Evolutionary conservation across 805 yeast species (phyloP).

Genomic region (Zygotorulaspora sp.): DNA sequence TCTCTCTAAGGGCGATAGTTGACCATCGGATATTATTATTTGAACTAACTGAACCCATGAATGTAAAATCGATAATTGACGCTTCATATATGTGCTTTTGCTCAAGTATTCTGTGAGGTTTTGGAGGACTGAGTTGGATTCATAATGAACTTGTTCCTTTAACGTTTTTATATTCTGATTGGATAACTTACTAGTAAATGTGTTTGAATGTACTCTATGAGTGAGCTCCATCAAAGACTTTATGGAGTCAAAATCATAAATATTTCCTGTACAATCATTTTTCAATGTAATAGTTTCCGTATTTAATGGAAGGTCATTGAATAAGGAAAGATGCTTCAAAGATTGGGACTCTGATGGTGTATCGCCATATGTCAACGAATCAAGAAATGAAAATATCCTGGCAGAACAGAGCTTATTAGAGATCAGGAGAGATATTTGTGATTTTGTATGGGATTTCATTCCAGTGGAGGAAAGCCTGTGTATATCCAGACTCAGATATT

Average conservation of each 20-base stretch:
- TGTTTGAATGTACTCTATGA: slow-evolving; percentile 11
- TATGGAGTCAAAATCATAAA: slow-evolving; percentile 43
- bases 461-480: slow-evolving; percentile 49
- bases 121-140: slow-evolving; percentile 20
- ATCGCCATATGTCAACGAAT: slow-evolving; percentile 57
- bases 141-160: slow-evolving; percentile 5
- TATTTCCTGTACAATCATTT: slow-evolving; percentile 26
- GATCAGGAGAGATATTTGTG: slow-evolving; percentile 51
- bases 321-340: slow-evolving; percentile 23
- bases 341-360: slow-evolving; percentile 33
- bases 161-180: background rate
- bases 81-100: slow-evolving; percentile 44
- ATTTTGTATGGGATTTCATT: slow-evolving; percentile 42
- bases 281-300: slow-evolving; percentile 40
- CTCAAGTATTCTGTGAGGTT: slow-evolving; percentile 45
- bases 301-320: slow-evolving; percentile 38
- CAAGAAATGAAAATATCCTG: slow-evolving; percentile 63
- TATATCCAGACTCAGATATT: slow-evolving; percentile 68
- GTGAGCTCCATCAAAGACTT: slow-evolving; percentile 36
- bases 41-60: slow-evolving; percentile 83
- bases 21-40: slow-evolving; percentile 61
- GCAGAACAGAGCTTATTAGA: slow-evolving; percentile 56
- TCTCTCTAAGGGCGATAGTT: slow-evolving; percentile 42
- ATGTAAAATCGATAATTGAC: slow-evolving; percentile 60
- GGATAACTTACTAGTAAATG: background rate